Evolutionary conservation across 106 monocot genomes (phyloP), one percentile per base, ranked within the genome.

Genomic region (Allium fistulosum): DNA sequence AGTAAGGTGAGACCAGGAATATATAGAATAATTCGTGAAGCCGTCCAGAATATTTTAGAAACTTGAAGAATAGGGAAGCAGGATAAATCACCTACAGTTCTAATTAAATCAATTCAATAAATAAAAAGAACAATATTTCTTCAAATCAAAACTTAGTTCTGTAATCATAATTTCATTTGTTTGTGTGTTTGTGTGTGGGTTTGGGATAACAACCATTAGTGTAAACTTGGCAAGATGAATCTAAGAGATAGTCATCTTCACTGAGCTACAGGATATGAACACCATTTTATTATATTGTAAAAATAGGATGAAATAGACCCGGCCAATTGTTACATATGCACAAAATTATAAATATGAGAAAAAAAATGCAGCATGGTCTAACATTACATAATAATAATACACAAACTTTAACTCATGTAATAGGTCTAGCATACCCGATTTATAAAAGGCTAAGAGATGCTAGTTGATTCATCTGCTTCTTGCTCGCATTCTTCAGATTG

Each of bases 401-500:
- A 55, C 6, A 46, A 63, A 13, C 0, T 63, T 63, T 46, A 48
- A 5, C 15, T 13, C 4, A 1, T 22, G 22, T 22, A 22, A 22
- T 22, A 22, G n/a, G 48, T 47, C 6, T 18, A 66, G 17, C 28
- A 8, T 51, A 66, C 16, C 16, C 47, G 3, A 16, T 64, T 10
- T 48, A 18, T 51, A 17, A 9, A 37, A 66, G 48, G 26, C 65
- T 66, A 66, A 10, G 65, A 51, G 11, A 66, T 17, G 26, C 51
- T 9, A 17, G 50, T 66, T 46, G 46, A 12, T 66, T 53, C 67
- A 53, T 68, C 66, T 15, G 60, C 27, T 48, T 60, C 81, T 53
- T 72, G 53, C 45, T 72, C 69, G 53, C 67, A 15, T 51, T 72
- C 59, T 7, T 48, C 47, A 9, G 63, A 73, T 51, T 66, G 17